A percentile compares a stretch with the other conserved stretches of the same genome.
These are phyloP conservation scores for Phaeolepiota aurea DNA, from an alignment of 768 basidiomycete species.

Conservation along the genomic window DNA sequence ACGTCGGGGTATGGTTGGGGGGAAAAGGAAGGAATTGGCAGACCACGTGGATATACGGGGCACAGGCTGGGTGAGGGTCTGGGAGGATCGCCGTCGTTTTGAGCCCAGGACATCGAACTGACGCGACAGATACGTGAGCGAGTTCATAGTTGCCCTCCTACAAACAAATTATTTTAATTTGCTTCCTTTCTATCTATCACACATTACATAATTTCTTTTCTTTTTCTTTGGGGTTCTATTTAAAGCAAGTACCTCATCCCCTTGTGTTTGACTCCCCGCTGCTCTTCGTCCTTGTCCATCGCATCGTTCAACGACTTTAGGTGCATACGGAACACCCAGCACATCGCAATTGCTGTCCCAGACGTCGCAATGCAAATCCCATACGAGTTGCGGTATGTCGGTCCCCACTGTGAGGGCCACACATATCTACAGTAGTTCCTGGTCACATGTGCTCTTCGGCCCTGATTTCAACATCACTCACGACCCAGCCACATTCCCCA, in stretches of 20 bases:
- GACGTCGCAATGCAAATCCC: slow-evolving; percentile 63
- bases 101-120: slow-evolving; percentile 73
- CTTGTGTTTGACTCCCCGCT: slow-evolving; percentile 29
- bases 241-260: slow-evolving; percentile 47
- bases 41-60: slow-evolving; percentile 53
- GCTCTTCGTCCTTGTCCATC: slow-evolving; percentile 24
- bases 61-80: slow-evolving; percentile 19
- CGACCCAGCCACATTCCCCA: slow-evolving; percentile 82
- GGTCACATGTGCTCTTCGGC: not conserved
- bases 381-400: slow-evolving; percentile 60
- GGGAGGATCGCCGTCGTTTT: slow-evolving; percentile 51
- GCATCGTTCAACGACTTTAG: slow-evolving; percentile 24
- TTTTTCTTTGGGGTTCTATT: slow-evolving; percentile 7
- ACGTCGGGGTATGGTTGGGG: slow-evolving; percentile 20
- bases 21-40: slow-evolving; percentile 41
- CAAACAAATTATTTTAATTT: slow-evolving; percentile 67
- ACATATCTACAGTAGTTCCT: slow-evolving; percentile 40
- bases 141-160: slow-evolving; percentile 56
- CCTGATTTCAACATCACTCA: slow-evolving; percentile 26
- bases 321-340: slow-evolving; percentile 36
- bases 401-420: slow-evolving; percentile 62
- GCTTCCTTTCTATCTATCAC: not conserved
- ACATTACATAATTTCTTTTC: slow-evolving; percentile 5
- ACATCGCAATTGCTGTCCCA: slow-evolving; percentile 43
- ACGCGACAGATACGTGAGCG: slow-evolving; percentile 71